These are phyloP conservation scores for Psilocybe azurescens DNA, from an alignment of 768 basidiomycete species.

Conservation along the genomic window DNA sequence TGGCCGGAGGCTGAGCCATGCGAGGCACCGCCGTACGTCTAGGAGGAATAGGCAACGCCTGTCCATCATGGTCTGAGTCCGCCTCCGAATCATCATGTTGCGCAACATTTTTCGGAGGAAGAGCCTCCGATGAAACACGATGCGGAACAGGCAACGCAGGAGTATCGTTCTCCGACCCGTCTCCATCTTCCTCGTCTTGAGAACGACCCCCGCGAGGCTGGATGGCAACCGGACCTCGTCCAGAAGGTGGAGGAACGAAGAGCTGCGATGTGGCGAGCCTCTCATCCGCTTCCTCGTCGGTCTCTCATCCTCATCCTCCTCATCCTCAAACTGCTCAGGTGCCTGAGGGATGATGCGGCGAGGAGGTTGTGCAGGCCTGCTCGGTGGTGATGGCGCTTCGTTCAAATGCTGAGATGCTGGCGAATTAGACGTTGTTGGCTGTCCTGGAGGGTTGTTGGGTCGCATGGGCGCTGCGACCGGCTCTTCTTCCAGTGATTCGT, in stretches of 20 bases:
- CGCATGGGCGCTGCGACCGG: not conserved
- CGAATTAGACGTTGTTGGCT: not conserved
- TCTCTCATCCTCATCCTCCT: constrained; percentile 20
- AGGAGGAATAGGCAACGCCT: constrained; percentile 37
- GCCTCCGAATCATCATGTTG: constrained; percentile 30
- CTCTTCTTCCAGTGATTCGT: constrained; percentile 1
- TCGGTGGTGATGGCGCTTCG: constrained; percentile 14
- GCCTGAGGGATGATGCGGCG: constrained; percentile 33
- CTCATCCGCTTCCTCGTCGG: constrained; percentile 30
- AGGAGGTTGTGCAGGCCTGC: constrained; percentile 27
- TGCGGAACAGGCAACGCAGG: constrained; percentile 31
- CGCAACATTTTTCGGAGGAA: constrained; percentile 15
- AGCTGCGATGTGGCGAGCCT: constrained; percentile 29
- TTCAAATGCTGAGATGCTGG: not conserved
- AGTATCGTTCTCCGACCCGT: constrained; percentile 31
- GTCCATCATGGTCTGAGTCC: constrained; percentile 39
- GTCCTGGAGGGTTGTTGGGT: constrained; percentile 1
- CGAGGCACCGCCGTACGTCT: constrained; percentile 13
- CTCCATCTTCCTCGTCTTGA: constrained; percentile 25
- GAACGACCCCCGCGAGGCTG: constrained; percentile 10
- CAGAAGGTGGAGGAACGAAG: constrained; percentile 33
- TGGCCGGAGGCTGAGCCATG: constrained; percentile 9
- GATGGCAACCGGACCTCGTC: constrained; percentile 9
- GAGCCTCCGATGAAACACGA: constrained; percentile 25
- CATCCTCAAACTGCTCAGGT: constrained; percentile 25